Evolutionary conservation across 2,329 filamentous ascomycete species (phyloP).

Genomic region (Ascochyta viciae-villosae): DNA sequence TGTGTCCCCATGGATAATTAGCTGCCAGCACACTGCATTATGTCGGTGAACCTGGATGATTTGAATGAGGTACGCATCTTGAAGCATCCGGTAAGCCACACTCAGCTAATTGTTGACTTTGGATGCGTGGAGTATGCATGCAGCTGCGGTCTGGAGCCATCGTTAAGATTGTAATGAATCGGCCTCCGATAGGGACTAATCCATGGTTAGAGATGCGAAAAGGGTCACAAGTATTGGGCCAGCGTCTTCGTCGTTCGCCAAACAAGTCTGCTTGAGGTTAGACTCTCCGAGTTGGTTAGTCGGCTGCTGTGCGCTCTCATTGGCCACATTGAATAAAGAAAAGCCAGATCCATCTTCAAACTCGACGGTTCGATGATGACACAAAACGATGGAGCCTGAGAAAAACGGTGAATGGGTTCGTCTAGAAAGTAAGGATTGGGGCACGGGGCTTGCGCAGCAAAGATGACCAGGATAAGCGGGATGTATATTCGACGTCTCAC

Average conservation of each 20-base stretch:
- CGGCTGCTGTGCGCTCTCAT: constrained; percentile 33
- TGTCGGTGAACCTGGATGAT: constrained; percentile 9
- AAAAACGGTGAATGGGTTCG: constrained; percentile 20
- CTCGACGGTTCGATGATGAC: constrained; percentile 28
- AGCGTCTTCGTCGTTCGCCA: constrained; percentile 40
- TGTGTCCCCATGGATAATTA: background rate
- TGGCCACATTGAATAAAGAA: constrained; percentile 26
- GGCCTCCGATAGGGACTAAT: background rate
- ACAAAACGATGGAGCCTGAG: constrained; percentile 36
- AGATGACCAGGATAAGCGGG: constrained; percentile 27
- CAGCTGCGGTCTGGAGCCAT: background rate
- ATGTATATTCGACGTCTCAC: constrained; percentile 12
- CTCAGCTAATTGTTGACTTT: constrained; percentile 21
- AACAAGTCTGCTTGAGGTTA: constrained; percentile 34
- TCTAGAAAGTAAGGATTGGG: constrained; percentile 20
- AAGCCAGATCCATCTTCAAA: constrained; percentile 17
- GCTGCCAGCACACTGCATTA: constrained; percentile 18
- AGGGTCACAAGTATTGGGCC: constrained; percentile 30
- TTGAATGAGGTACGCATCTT: constrained; percentile 25
- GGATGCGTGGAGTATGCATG: background rate
- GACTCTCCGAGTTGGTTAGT: constrained; percentile 25
- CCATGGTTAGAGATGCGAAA: constrained; percentile 30
- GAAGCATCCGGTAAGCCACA: constrained; percentile 19
- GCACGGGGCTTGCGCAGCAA: constrained; percentile 25
- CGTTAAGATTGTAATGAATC: background rate